Conservation (phyloP, 2,329 filamentous ascomycete species). For the Microsporum canis region DNA sequence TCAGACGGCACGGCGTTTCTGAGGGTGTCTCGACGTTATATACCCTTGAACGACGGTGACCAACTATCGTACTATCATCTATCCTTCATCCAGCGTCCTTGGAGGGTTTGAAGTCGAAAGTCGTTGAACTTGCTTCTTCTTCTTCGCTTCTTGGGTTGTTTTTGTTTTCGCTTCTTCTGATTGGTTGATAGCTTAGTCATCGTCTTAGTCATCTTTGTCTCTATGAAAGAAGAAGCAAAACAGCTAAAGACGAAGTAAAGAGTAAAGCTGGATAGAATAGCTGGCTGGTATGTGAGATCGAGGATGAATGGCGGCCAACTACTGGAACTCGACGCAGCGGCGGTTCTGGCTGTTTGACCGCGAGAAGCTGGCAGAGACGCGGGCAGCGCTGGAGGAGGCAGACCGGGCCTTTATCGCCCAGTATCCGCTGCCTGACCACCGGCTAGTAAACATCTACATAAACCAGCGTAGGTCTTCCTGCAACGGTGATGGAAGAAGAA, state of each 20-base stretch:
- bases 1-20: background rate
- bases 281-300: background rate
- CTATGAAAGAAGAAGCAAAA: background rate
- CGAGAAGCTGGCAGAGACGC: conserved; percentile 62
- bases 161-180: background rate
- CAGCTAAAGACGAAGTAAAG: background rate
- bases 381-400: conserved; percentile 64
- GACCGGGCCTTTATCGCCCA: conserved; percentile 63
- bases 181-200: background rate
- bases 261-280: background rate
- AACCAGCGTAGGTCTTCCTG: conserved; percentile 57
- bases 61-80: background rate
- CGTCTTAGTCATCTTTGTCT: background rate
- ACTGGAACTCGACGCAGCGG: conserved; percentile 89
- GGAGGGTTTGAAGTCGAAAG: background rate
- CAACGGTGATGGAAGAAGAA: background rate
- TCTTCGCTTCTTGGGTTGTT: background rate
- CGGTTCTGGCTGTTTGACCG: conserved; percentile 84
- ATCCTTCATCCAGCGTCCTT: background rate
- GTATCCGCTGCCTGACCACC: conserved; percentile 69
- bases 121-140: background rate
- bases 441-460: conserved; percentile 82
- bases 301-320: conserved; percentile 72
- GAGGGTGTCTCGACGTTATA: background rate
- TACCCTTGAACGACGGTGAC: background rate